These are phyloP conservation scores for Arthrobotrys pseudoclavata DNA, from an alignment of 2,329 filamentous ascomycete species.

Conservation along the genomic window DNA sequence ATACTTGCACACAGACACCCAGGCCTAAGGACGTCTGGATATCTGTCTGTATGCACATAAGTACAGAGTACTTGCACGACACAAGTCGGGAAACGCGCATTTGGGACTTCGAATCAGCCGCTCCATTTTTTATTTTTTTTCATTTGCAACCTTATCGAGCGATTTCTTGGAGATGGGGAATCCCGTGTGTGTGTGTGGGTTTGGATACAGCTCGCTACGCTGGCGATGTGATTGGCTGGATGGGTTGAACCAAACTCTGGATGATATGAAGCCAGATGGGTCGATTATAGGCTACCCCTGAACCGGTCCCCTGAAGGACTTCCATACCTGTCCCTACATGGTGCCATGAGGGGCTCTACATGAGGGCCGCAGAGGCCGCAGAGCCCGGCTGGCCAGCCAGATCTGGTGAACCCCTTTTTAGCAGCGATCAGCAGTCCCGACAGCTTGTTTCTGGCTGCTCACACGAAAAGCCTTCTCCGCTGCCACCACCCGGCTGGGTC, in stretches of 20 bases:
- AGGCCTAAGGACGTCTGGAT: neutral
- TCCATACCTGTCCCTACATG: too few species aligned
- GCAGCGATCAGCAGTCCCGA: constrained; percentile 60
- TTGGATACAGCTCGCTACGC: constrained; percentile 38
- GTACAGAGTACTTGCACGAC: neutral
- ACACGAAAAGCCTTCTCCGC: constrained; percentile 59
- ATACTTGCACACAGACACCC: too few species aligned
- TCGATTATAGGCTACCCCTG: constrained; percentile 10
- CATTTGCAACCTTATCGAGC: constrained; percentile 55
- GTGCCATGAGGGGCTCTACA: too few species aligned
- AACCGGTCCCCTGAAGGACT: too few species aligned
- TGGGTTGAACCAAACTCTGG: constrained; percentile 1
- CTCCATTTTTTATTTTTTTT: constrained; percentile 16
- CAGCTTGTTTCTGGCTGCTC: constrained; percentile 58
- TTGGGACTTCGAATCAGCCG: constrained; percentile 51
- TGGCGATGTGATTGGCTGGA: constrained; percentile 36
- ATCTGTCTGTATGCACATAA: constrained; percentile 2
- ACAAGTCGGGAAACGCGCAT: constrained; percentile 41
- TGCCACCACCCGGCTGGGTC: constrained; percentile 57
- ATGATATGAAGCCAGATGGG: constrained; percentile 1
- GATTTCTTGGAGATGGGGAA: constrained; percentile 54
- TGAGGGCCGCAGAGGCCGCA: constrained; percentile 25
- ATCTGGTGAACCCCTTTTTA: constrained; percentile 59
- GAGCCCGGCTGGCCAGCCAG: constrained; percentile 29
- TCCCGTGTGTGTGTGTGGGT: constrained; percentile 30